Evolutionary conservation across 75 land plant species (phyloP), one percentile per base, ranked within the genome.

Genomic region (Isoetes taiwanensis): DNA sequence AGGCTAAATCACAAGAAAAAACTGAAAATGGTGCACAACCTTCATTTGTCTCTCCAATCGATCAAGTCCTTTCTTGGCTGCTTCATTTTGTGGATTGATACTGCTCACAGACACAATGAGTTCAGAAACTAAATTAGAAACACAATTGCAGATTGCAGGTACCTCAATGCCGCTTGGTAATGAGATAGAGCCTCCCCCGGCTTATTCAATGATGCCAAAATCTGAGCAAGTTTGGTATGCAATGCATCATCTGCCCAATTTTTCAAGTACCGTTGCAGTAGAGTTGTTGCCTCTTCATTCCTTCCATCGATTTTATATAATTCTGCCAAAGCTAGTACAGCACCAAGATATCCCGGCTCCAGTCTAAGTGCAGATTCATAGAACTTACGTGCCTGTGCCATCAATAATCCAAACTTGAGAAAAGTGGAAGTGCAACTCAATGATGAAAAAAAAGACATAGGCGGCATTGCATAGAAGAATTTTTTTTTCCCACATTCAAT

Each of bases 1-100:
- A 12, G 11, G 11, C 24, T 12, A 20, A 20, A 43, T 3, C 24
- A 43, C 5, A 25, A 43, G 48, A 43, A 43, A 3, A 43, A 3
- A 20, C 14, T 37, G 39, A 9, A 14, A 9, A 14, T 9, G 9
- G 14, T 9, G 39, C 9, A 37, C 9, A 30, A 86, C 94, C 95
- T 91, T 91, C 94, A 91, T 83, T 55, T 73, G 89, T 64, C 84
- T 86, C 71, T 91, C 97, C 68, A 91, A 56, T 27, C 97, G 88
- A 16, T 81, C 95, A 9, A 91, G 57, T 28, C 97, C 97, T 29
- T 77, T 91, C 30, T 83, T 91, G 38, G 97, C 97, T 59, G 82
- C 85, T 59, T 91, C 97, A 63, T 79, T 91, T 50, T 71, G 71
- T 27, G 89, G 74, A 63, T 87, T 91, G 69, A 91, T 77, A 66